Conservation (phyloP, 805 yeast species). For the Saccharomycopsis sp. region DNA sequence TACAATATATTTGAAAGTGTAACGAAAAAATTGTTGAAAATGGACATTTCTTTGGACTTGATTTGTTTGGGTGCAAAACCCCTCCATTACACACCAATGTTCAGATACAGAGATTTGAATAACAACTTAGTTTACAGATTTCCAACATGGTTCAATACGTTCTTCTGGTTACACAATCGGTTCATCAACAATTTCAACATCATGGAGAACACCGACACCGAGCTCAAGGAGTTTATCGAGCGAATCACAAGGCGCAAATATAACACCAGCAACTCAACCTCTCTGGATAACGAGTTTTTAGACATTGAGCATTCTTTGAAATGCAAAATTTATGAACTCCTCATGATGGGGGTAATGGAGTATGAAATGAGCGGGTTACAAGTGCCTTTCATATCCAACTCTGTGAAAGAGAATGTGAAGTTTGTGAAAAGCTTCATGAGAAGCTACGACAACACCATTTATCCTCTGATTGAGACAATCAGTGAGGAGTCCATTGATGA, state of each 20-base stretch:
- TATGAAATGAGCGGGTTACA: conserved; percentile 53
- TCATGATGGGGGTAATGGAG: conserved; percentile 98
- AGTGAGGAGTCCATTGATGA: no score
- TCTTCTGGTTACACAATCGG: conserved; percentile 57
- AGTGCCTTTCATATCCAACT: conserved; percentile 18
- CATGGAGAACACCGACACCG: not conserved
- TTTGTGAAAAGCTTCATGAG: conserved; percentile 56
- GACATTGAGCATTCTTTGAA: conserved; percentile 33
- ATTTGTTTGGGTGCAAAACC: conserved; percentile 89
- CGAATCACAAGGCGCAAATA: no score
- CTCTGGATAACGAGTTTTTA: conserved; percentile 5
- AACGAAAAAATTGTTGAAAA: conserved; percentile 60
- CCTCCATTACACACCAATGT: conserved; percentile 81
- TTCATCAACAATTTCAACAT: conserved; percentile 21
- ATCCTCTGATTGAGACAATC: no score
- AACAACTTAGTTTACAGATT: conserved; percentile 58
- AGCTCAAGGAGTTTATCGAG: not conserved
- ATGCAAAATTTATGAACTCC: conserved; percentile 88
- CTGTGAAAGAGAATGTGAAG: conserved; percentile 19
- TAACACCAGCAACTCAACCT: not conserved
- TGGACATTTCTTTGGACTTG: conserved; percentile 83
- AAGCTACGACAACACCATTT: conserved; percentile 46
- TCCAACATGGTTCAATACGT: conserved; percentile 93
- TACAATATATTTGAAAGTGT: conserved; percentile 66
- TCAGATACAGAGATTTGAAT: conserved; percentile 53